These are phyloP conservation scores for Hemileccinum rubropunctum DNA, from an alignment of 768 basidiomycete species.

Conservation along the genomic window DNA sequence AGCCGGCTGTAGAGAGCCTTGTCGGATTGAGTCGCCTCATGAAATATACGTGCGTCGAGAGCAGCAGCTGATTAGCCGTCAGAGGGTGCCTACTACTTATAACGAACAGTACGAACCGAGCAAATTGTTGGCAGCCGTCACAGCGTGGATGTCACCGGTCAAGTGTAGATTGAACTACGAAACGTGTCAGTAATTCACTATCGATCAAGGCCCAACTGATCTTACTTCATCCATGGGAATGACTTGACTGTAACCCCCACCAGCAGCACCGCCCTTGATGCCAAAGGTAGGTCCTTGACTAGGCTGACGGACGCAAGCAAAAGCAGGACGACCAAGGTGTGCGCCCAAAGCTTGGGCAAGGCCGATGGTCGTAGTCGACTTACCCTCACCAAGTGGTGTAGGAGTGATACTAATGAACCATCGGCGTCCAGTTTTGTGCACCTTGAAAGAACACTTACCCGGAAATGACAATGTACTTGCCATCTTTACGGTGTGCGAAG, in stretches of 20 bases:
- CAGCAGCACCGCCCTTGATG: slow-evolving; percentile 98
- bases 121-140: slow-evolving; percentile 95
- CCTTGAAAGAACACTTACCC: slow-evolving; percentile 49
- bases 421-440: background rate
- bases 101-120: slow-evolving; percentile 52
- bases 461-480: slow-evolving; percentile 95
- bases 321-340: slow-evolving; percentile 87
- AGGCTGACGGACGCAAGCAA: slow-evolving; percentile 96
- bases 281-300: slow-evolving; percentile 99
- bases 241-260: slow-evolving; percentile 97
- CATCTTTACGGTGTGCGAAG: slow-evolving; percentile 79
- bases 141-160: slow-evolving; percentile 97
- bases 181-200: slow-evolving; percentile 3
- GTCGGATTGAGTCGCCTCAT: slow-evolving; percentile 93
- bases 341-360: slow-evolving; percentile 95
- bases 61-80: slow-evolving; percentile 70
- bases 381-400: slow-evolving; percentile 95
- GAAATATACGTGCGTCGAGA: slow-evolving; percentile 95
- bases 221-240: slow-evolving; percentile 97
- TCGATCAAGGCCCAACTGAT: background rate
- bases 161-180: slow-evolving; percentile 89
- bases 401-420: slow-evolving; percentile 73
- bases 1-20: slow-evolving; percentile 93
- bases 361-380: slow-evolving; percentile 97
- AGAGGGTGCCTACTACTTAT: background rate